phyloP scores from a whole-genome alignment of 176 grass and related monocot genomes.

The Carex cristatella region DNA sequence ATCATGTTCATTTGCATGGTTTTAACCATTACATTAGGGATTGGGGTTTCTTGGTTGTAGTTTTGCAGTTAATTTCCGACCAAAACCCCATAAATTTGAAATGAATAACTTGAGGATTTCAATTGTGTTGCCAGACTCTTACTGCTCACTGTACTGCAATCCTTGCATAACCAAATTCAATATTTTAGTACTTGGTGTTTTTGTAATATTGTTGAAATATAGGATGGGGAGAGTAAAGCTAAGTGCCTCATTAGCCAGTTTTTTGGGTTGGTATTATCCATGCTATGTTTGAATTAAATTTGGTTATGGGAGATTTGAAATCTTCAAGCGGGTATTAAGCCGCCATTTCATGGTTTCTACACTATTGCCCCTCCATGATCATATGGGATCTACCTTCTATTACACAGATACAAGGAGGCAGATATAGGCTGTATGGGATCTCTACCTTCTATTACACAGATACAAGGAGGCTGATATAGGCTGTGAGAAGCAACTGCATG shows the following conservation, averaged over 20 bases:
- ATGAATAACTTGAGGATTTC: neutral
- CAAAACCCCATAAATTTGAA: neutral
- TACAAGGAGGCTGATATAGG: neutral
- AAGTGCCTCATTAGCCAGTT: neutral
- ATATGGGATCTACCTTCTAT: conserved; percentile 22
- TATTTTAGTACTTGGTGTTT: neutral
- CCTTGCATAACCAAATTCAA: conserved; percentile 20
- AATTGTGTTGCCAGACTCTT: neutral
- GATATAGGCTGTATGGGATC: neutral
- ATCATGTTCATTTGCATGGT: neutral
- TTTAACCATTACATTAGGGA: neutral
- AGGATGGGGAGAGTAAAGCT: neutral
- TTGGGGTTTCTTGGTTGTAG: neutral
- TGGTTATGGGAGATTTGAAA: conserved; percentile 8
- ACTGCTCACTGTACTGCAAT: conserved; percentile 15
- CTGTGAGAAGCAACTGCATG: conserved; percentile 13
- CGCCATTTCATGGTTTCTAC: conserved; percentile 11
- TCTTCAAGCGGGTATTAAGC: neutral
- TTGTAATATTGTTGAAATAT: conserved; percentile 2
- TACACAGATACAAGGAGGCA: conserved; percentile 15
- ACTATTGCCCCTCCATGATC: conserved; percentile 16
- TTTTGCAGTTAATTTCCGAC: neutral
- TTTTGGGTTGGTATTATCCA: neutral
- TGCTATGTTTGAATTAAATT: neutral
- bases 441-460: conserved; percentile 16